These are phyloP conservation scores for Ceratocystis albifundus DNA, from an alignment of 2,329 filamentous ascomycete species.

Conservation along the genomic window DNA sequence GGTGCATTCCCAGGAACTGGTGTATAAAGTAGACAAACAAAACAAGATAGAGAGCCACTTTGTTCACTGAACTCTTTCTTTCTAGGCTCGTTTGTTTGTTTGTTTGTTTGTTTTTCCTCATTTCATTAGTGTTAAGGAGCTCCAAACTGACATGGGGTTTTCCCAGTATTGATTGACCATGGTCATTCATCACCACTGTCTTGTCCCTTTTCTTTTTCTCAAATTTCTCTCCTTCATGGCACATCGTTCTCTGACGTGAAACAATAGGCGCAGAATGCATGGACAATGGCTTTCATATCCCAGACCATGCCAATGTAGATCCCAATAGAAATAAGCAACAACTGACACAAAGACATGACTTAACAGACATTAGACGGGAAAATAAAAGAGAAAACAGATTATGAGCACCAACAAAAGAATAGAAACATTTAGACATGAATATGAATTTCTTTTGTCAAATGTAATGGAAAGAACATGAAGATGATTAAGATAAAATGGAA, in stretches of 20 bases:
- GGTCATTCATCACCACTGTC: neutral
- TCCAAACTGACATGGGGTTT: neutral
- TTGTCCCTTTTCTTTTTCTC: neutral
- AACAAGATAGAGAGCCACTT: neutral
- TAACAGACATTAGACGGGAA: neutral
- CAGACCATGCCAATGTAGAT: neutral
- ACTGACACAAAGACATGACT: neutral
- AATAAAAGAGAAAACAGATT: neutral
- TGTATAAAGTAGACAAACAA: constrained; percentile 32
- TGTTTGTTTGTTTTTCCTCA: no score
- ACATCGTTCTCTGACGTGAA: neutral
- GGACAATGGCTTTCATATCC: neutral
- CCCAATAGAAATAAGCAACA: neutral
- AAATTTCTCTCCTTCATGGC: neutral
- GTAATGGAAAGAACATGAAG: neutral
- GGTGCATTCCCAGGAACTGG: constrained; percentile 91
- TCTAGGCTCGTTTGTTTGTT: neutral
- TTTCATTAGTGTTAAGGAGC: neutral
- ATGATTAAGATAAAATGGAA: neutral
- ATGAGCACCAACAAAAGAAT: neutral
- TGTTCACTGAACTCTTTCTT: neutral
- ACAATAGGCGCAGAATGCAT: neutral
- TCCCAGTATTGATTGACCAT: neutral
- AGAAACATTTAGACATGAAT: neutral
- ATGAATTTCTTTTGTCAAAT: neutral